Evolutionary conservation across 139 green algal species (phyloP).

Genomic region (Chara braunii): DNA sequence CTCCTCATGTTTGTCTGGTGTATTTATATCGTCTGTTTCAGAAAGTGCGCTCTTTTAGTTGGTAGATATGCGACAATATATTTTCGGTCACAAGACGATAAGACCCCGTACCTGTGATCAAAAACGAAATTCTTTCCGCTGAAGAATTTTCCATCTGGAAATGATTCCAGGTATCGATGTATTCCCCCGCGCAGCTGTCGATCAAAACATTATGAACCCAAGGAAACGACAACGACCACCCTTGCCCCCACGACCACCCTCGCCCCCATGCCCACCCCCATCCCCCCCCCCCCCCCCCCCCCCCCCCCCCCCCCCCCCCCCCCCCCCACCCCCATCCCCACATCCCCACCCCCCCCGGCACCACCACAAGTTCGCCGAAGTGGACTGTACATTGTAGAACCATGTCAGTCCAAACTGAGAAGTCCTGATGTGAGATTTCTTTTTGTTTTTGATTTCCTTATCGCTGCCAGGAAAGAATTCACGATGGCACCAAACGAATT

Average conservation of each 20-base stretch:
- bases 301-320: neutral
- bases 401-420: too few relatives aligned
- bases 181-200: slow-evolving; percentile 61
- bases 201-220: neutral
- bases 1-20: too few relatives aligned
- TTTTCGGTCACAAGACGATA: too few relatives aligned
- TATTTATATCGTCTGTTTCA: too few relatives aligned
- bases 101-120: slow-evolving; percentile 49
- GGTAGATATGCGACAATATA: too few relatives aligned
- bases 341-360: neutral
- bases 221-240: slow-evolving; percentile 4
- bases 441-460: too few relatives aligned
- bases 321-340: neutral
- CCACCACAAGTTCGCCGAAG: too few relatives aligned
- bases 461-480: too few relatives aligned
- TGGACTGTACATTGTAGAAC: too few relatives aligned
- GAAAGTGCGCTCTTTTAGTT: too few relatives aligned
- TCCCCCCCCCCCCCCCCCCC: neutral
- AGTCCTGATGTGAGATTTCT: too few relatives aligned
- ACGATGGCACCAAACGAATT: too few relatives aligned
- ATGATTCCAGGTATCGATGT: slow-evolving; percentile 69
- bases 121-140: slow-evolving; percentile 74
- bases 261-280: neutral
- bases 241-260: neutral
- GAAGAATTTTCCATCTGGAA: slow-evolving; percentile 63